Conservation (phyloP, 768 basidiomycete genomes). For the Pholiota conissans region DNA sequence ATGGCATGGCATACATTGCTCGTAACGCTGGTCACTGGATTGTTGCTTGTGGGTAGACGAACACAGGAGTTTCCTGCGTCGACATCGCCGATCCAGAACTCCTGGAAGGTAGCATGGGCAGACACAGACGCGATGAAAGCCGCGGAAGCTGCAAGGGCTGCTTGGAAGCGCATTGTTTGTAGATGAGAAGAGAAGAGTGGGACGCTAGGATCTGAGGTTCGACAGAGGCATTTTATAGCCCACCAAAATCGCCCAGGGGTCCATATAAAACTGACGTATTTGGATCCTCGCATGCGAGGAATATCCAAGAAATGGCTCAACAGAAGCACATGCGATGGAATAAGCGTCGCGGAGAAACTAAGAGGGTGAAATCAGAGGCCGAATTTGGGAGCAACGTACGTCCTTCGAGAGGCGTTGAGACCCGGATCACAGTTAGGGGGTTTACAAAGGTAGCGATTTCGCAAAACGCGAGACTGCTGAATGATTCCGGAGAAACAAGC, state of each 20-base stretch:
- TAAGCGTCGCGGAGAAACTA: background rate
- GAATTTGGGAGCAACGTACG: background rate
- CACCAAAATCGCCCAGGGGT: background rate
- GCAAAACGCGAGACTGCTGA: background rate
- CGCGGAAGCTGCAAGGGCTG: conserved; percentile 17
- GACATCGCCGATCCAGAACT: conserved; percentile 51
- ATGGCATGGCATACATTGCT: conserved; percentile 26
- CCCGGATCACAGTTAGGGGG: background rate
- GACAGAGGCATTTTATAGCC: background rate
- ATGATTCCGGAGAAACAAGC: conserved; percentile 6
- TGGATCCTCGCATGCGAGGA: background rate
- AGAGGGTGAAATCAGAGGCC: background rate
- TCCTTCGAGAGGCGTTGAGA: background rate
- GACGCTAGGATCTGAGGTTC: no score
- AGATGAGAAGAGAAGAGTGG: background rate
- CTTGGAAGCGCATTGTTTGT: background rate
- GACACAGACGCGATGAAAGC: conserved; percentile 38
- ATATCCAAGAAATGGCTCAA: background rate
- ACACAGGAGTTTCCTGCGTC: conserved; percentile 49
- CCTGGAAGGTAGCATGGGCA: conserved; percentile 55
- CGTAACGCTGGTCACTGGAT: conserved; percentile 42
- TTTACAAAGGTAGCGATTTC: background rate
- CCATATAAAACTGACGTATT: background rate
- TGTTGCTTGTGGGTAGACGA: conserved; percentile 45
- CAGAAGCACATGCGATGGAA: background rate